Conservation (phyloP, 306 rosid species). For the Pterocarpus santalinus region DNA sequence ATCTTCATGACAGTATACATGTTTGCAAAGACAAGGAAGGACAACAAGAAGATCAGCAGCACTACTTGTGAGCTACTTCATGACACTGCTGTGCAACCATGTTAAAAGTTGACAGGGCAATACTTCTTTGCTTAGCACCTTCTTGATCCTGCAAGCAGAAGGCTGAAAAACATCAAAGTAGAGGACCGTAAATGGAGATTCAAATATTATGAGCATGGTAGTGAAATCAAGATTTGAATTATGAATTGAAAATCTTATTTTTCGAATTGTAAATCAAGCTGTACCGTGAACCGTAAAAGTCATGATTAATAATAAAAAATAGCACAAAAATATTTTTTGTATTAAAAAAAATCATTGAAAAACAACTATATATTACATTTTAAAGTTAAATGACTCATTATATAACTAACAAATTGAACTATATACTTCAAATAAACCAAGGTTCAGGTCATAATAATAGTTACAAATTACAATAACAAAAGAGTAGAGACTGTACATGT, state of each 20-base stretch:
- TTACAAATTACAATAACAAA: background rate
- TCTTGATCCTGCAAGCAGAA: slow-evolving; percentile 48
- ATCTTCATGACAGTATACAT: slow-evolving; percentile 18
- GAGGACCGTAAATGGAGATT: slow-evolving; percentile 14
- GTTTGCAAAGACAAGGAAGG: slow-evolving; percentile 23
- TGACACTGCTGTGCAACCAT: slow-evolving; percentile 48
- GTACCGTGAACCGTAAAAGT: background rate
- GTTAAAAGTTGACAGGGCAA: slow-evolving; percentile 50
- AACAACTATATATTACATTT: background rate
- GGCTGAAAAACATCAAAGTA: slow-evolving; percentile 41
- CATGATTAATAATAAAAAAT: background rate
- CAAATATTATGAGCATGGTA: background rate
- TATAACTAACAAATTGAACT: background rate
- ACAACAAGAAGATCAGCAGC: background rate
- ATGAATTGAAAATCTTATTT: no score
- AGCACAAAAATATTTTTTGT: no score
- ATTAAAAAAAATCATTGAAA: no score
- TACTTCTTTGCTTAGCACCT: slow-evolving; percentile 44
- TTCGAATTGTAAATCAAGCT: no score
- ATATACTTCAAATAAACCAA: background rate
- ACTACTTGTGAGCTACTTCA: slow-evolving; percentile 47
- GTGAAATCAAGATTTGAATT: no score
- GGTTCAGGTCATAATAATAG: background rate
- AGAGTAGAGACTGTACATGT: background rate
- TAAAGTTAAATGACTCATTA: background rate